Conservation (phyloP, 352 stramenopile genomes). For the Phytophthora idaei region DNA sequence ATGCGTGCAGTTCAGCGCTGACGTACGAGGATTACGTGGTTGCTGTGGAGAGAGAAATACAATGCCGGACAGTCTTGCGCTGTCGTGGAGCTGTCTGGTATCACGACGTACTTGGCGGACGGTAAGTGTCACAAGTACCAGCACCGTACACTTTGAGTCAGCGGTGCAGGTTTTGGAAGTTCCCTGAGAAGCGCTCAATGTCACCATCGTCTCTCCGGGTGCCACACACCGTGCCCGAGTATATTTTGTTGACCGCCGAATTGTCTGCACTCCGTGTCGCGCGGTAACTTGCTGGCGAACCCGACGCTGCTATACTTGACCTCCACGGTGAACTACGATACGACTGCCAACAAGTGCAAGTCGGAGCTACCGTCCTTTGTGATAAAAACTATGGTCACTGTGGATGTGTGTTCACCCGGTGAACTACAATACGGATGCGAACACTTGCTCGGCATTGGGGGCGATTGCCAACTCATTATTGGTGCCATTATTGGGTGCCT, state of each 20-base stretch:
- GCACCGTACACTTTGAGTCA: neutral
- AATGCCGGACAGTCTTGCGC: conserved; percentile 3
- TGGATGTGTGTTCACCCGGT: neutral
- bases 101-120: conserved; percentile 17
- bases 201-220: neutral
- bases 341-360: neutral
- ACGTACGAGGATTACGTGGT: neutral
- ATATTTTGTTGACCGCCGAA: too few species aligned
- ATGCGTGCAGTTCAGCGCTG: neutral
- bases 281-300: neutral
- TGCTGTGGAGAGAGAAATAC: conserved; percentile 7
- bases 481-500: too few species aligned
- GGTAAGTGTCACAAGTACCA: conserved; percentile 13
- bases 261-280: neutral
- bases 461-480: neutral
- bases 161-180: too few species aligned
- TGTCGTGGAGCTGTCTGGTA: neutral
- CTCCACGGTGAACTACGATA: conserved; percentile 1
- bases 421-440: conserved; percentile 4
- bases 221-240: neutral
- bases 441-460: neutral
- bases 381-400: neutral
- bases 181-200: too few species aligned
- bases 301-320: neutral
- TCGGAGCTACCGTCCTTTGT: neutral